phyloP scores from a whole-genome alignment of 208 protist genomes.

The Balamuthia mandrillaris region DNA sequence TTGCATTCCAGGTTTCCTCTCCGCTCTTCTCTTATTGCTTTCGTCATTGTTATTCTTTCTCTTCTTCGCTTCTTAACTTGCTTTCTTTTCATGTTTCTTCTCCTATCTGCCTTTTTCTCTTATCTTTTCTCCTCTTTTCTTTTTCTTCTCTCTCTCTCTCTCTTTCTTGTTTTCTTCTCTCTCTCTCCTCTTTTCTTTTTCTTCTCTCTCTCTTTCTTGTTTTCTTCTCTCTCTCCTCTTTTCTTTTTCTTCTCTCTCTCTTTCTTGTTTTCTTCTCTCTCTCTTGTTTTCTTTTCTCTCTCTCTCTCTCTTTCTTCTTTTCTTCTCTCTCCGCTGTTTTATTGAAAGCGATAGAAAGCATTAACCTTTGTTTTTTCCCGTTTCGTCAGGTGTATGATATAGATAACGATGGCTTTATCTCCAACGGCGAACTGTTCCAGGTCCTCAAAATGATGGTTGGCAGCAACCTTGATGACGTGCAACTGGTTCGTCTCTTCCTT shows the following conservation, averaged over 20 bases:
- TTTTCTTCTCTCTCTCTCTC: neutral
- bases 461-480: conserved; percentile 71
- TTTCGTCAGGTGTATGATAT: conserved; percentile 80
- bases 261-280: neutral
- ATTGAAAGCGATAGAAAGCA: neutral
- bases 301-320: neutral
- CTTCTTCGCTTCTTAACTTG: too few relatives aligned
- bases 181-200: neutral
- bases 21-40: too few relatives aligned
- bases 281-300: neutral
- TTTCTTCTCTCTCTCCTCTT: neutral
- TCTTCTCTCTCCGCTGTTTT: neutral
- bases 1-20: too few relatives aligned
- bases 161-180: neutral
- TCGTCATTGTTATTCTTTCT: too few relatives aligned
- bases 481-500: conserved; percentile 45
- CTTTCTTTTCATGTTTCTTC: too few relatives aligned
- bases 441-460: conserved; percentile 87
- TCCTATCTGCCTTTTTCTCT: too few relatives aligned
- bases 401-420: conserved; percentile 81
- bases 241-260: neutral
- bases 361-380: neutral
- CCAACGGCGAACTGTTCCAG: conserved; percentile 81
- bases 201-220: neutral
- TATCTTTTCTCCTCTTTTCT: too few relatives aligned